These are phyloP conservation scores for Blastomyces percursus DNA, from an alignment of 2,329 filamentous ascomycete genomes.

Conservation along the genomic window DNA sequence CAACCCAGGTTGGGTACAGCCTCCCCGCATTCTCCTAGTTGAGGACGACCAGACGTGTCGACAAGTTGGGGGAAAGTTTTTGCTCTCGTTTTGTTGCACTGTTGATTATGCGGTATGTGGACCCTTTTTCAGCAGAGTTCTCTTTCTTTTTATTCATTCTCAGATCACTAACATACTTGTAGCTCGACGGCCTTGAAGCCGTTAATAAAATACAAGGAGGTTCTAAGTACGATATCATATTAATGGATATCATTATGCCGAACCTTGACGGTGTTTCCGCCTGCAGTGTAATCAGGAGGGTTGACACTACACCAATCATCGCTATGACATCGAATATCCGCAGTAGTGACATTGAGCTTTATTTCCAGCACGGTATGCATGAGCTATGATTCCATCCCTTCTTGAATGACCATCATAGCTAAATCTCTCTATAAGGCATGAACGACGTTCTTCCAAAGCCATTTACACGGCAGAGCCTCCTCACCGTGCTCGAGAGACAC, in stretches of 20 bases:
- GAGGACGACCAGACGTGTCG: constrained; percentile 65
- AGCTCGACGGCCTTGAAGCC: constrained; percentile 82
- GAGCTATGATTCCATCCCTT: neutral
- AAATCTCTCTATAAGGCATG: constrained; percentile 55
- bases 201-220: constrained; percentile 69
- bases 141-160: neutral
- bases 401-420: neutral
- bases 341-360: constrained; percentile 91
- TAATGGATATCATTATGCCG: constrained; percentile 97
- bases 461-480: constrained; percentile 80
- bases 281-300: constrained; percentile 83
- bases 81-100: constrained; percentile 53
- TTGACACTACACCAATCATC: constrained; percentile 75
- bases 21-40: constrained; percentile 76
- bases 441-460: constrained; percentile 95
- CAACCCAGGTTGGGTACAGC: constrained; percentile 54
- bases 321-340: constrained; percentile 99
- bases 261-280: constrained; percentile 90
- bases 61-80: constrained; percentile 55
- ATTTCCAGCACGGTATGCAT: constrained; percentile 81
- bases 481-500: constrained; percentile 79
- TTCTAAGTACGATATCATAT: constrained; percentile 57
- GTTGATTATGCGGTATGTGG: constrained; percentile 52
- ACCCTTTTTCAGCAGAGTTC: neutral
- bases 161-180: constrained; percentile 4